A percentile compares a stretch with the other conserved stretches of the same genome.
Evolutionary conservation across 352 stramenopile species (phyloP).

Genomic region (Phytophthora crassamura): DNA sequence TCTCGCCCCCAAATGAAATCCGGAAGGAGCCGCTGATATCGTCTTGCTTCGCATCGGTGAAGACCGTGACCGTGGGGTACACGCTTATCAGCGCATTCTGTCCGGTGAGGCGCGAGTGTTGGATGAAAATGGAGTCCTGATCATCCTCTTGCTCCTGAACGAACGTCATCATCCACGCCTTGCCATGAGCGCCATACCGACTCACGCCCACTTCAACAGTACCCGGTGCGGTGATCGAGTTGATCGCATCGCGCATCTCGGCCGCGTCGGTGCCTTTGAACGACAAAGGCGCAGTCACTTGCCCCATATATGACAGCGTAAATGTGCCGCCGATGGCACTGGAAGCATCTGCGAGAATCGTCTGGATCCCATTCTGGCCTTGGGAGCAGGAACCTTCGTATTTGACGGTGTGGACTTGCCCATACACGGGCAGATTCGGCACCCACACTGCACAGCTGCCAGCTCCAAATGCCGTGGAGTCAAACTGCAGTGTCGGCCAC

Average conservation of each 20-base stretch:
- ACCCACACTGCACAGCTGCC: conserved; percentile 43
- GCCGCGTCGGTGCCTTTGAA: conserved; percentile 81
- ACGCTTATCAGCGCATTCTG: conserved; percentile 72
- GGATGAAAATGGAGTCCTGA: conserved; percentile 76
- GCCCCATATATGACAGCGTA: conserved; percentile 85
- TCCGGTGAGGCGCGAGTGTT: conserved; percentile 77
- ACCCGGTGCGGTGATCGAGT: conserved; percentile 81
- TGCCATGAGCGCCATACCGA: conserved; percentile 70
- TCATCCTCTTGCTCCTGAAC: conserved; percentile 52
- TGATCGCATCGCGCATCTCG: conserved; percentile 87
- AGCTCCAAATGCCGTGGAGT: conserved; percentile 46
- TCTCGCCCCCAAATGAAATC: conserved; percentile 58
- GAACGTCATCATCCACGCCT: conserved; percentile 94
- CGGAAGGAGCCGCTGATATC: conserved; percentile 73
- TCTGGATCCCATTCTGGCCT: conserved; percentile 62
- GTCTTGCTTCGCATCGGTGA: conserved; percentile 57
- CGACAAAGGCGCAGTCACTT: conserved; percentile 74
- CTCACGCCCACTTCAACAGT: conserved; percentile 87
- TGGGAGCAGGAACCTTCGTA: conserved; percentile 69
- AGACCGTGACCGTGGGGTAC: conserved; percentile 72
- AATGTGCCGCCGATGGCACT: conserved; percentile 93
- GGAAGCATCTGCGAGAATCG: conserved; percentile 69
- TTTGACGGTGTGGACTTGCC: conserved; percentile 66
- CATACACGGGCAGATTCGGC: conserved; percentile 45
- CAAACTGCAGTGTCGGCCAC: conserved; percentile 77